Percentiles rank a stretch among this genome's conserved stretches.
Evolutionary conservation across 2,329 filamentous ascomycete genomes (phyloP).

Genomic region (Botryotinia narcissicola): DNA sequence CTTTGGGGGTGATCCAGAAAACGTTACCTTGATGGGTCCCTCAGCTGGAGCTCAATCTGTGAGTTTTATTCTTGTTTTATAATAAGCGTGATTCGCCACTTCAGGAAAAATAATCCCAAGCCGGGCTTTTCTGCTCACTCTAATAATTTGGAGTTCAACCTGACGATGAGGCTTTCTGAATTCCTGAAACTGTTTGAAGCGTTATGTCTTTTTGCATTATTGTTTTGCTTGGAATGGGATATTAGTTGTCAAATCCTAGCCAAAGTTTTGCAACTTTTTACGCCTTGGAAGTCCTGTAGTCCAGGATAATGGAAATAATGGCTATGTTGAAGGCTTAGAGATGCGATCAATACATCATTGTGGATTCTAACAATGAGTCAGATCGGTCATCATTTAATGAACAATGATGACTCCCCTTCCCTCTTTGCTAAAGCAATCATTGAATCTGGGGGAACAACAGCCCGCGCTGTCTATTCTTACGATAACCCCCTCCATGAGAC

Average conservation of each 20-base stretch:
- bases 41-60: conserved; percentile 64
- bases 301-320: not conserved
- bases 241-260: not conserved
- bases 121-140: not conserved
- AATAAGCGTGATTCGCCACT: not conserved
- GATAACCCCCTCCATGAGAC: conserved; percentile 55
- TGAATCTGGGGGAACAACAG: conserved; percentile 56
- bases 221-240: not conserved
- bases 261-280: not conserved
- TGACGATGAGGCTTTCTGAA: not conserved
- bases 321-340: too few species aligned
- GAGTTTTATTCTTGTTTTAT: conserved; percentile 24
- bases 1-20: conserved; percentile 58
- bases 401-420: conserved; percentile 40
- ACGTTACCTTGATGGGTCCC: conserved; percentile 60
- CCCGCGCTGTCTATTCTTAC: conserved; percentile 52
- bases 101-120: not conserved
- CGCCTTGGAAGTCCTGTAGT: not conserved
- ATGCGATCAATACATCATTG: not conserved
- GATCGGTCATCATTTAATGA: conserved; percentile 67
- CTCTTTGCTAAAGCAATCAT: conserved; percentile 55
- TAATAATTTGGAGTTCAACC: not conserved
- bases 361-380: conserved; percentile 34
- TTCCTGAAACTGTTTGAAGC: too few species aligned
- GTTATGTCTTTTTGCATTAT: not conserved